Evolutionary conservation across 768 basidiomycete genomes (phyloP).

Genomic region (Tulasnella sp.): DNA sequence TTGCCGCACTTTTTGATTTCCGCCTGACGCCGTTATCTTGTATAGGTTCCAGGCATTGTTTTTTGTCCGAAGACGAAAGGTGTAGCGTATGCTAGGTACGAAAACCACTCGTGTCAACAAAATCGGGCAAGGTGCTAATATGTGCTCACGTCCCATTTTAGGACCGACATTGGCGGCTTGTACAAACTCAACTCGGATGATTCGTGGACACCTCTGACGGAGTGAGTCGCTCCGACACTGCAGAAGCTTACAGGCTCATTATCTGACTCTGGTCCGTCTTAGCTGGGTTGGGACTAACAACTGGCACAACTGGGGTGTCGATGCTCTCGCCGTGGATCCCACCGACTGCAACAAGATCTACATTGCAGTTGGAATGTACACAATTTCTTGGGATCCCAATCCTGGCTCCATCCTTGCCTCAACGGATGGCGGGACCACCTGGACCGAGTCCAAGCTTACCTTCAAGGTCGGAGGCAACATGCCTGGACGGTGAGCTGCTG

Average conservation of each 20-base stretch:
- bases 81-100: conserved; percentile 10
- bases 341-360: conserved; percentile 55
- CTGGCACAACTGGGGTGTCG: conserved; percentile 58
- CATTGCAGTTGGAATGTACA: conserved; percentile 38
- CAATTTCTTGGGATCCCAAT: conserved; percentile 60
- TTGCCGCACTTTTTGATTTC: not conserved
- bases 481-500: conserved; percentile 57
- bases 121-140: not conserved
- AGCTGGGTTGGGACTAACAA: conserved; percentile 25
- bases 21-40: too few species aligned
- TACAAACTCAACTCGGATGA: conserved; percentile 34
- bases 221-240: conserved; percentile 3
- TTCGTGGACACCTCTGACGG: conserved; percentile 34
- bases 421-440: conserved; percentile 60
- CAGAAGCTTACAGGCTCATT: too few species aligned
- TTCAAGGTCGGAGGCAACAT: conserved; percentile 74
- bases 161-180: conserved; percentile 30
- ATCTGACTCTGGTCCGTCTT: not conserved
- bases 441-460: conserved; percentile 53
- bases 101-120: not conserved
- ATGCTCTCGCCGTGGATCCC: conserved; percentile 66
- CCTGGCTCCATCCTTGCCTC: conserved; percentile 67
- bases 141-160: not conserved
- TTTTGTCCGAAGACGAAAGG: conserved; percentile 19
- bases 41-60: conserved; percentile 23